Percentiles rank a stretch among this genome's conserved stretches.
These are phyloP conservation scores for Annulohypoxylon maeteangense DNA, from an alignment of 495 filamentous ascomycete genomes.

Conservation along the genomic window DNA sequence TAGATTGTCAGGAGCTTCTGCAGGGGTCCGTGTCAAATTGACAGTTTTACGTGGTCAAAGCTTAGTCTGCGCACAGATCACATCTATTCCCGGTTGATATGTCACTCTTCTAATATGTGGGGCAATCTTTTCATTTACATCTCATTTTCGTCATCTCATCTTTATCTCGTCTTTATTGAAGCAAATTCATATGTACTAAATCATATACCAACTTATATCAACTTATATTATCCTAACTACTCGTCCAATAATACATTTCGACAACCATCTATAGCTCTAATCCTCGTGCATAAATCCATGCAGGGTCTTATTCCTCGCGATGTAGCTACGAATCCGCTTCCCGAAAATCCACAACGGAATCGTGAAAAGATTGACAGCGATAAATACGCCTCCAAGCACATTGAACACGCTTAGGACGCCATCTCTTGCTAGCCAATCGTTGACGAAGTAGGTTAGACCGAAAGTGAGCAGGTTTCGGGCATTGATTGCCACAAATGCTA, in stretches of 20 bases:
- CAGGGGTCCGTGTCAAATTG: conserved; percentile 39
- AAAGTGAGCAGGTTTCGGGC: conserved; percentile 64
- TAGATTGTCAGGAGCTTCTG: conserved; percentile 44
- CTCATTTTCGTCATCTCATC: too few relatives aligned
- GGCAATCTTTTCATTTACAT: neutral
- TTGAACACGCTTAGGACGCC: conserved; percentile 62
- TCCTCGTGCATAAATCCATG: conserved; percentile 63
- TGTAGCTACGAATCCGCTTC: conserved; percentile 58
- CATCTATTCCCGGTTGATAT: neutral
- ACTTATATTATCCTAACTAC: neutral
- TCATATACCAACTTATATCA: neutral
- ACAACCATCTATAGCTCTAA: neutral
- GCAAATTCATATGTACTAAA: too few relatives aligned
- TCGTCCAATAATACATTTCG: neutral
- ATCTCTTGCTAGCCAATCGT: conserved; percentile 59
- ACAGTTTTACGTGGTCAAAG: conserved; percentile 3
- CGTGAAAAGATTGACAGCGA: conserved; percentile 59
- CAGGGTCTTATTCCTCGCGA: conserved; percentile 58
- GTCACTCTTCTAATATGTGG: neutral
- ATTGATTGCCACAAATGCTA: conserved; percentile 66
- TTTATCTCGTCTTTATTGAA: neutral
- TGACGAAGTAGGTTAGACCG: conserved; percentile 64
- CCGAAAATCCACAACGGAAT: conserved; percentile 67
- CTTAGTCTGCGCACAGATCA: neutral
- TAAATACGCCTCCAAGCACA: conserved; percentile 60